Base-by-base conservation (phyloP, 331 rosid genomes). In the Erythrophleum ivorense region DNA sequence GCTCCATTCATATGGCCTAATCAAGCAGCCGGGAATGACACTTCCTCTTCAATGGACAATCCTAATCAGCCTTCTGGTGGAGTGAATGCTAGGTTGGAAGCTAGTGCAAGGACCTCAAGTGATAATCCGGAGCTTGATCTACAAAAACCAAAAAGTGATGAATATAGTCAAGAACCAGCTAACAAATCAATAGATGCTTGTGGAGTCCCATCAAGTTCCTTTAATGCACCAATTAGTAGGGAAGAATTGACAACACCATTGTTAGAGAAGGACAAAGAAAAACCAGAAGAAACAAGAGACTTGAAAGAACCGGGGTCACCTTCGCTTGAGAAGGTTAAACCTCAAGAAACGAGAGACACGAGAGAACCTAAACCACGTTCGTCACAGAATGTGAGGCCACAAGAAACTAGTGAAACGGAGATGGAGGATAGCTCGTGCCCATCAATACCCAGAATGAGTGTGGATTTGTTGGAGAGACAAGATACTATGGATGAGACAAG, bases 1-100 rank as follows among this genome's bases (percentile, higher is more conserved):
- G 98, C 99, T 84, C 99, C 99, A 71, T 93, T 88, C 83, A 63
- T 87, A 66, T 93, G 99, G 98, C 34, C 80, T 77, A 83, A 84
- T 75, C 97, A 88, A 76, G 97, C 91, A 63, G 45, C 70, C 62
- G 55, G 55, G 24, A 81, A 77, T 54, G 97, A 86, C 50, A 81
- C 86, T 29, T 68, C 82, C 66, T 48, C 77, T 71, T 54, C 62
- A 69, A 48, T 48, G 66, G 29, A 24, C 29, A 24, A 24, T 24
- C 29, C 29, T 24, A 24, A 24, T 24, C 29, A 24, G 29, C 29
- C 29, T 24, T 24, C 29, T 0, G 29, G 29, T 24, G 29, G 29
- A 24, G 29, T 24, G 29, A 24, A 24, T 24, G 29, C 29, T 24
- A 24, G 29, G 29, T 24, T 24, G 29, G 72, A 87, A 79, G 83